These are phyloP conservation scores for Cornus controversa DNA, from an alignment of 148 eudicot species.

Conservation along the genomic window DNA sequence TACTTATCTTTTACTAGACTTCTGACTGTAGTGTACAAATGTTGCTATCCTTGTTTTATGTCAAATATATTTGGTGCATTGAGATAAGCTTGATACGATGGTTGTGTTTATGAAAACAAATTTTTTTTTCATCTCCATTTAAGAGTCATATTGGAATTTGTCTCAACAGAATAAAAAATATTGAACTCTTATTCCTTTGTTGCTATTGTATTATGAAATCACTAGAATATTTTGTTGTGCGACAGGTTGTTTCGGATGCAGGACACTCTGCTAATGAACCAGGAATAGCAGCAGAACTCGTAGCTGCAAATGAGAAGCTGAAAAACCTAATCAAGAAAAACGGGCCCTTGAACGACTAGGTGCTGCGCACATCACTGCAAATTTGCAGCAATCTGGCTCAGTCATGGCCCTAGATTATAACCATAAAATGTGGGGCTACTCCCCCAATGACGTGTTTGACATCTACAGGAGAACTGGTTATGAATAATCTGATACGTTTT, in stretches of 20 bases:
- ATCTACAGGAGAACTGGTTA: background rate
- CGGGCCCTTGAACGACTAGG: slow-evolving; percentile 13
- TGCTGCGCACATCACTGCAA: background rate
- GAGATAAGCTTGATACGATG: too few relatives aligned
- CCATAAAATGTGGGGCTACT: background rate
- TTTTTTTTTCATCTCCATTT: too few relatives aligned
- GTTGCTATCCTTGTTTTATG: too few relatives aligned
- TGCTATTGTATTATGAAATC: background rate
- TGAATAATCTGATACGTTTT: background rate
- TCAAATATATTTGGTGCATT: too few relatives aligned
- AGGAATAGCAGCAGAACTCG: slow-evolving; percentile 80
- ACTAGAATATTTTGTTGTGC: slow-evolving; percentile 12
- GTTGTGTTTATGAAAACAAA: too few relatives aligned
- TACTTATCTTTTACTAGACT: too few relatives aligned
- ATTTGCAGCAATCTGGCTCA: background rate
- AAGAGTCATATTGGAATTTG: too few relatives aligned
- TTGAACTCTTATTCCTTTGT: background rate
- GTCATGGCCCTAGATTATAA: background rate
- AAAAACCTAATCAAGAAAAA: slow-evolving; percentile 49
- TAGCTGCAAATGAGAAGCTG: slow-evolving; percentile 84
- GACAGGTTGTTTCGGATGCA: slow-evolving; percentile 82
- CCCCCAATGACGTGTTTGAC: background rate
- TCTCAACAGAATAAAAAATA: background rate
- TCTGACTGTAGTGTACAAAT: too few relatives aligned
- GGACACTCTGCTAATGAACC: slow-evolving; percentile 96